These are phyloP conservation scores for Coelastrella sp. DNA, from an alignment of 139 green algal genomes.

Conservation along the genomic window DNA sequence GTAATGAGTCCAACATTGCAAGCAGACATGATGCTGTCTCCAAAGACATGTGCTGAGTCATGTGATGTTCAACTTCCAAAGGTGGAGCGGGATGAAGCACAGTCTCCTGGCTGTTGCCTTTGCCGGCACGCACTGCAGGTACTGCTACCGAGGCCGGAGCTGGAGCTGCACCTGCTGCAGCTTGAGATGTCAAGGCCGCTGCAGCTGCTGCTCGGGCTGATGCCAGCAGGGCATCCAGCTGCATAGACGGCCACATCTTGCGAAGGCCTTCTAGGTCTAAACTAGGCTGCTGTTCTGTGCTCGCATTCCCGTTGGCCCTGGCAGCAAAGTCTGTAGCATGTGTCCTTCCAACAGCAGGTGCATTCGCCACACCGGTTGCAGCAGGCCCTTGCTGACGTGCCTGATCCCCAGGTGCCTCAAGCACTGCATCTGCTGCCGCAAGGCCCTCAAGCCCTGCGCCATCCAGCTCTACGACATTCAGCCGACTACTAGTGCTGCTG, in stretches of 20 bases:
- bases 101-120: neutral
- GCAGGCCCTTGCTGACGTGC: too few relatives aligned
- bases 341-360: too few relatives aligned
- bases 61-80: neutral
- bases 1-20: neutral
- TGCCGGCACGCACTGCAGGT: neutral
- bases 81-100: neutral
- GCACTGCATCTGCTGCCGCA: too few relatives aligned
- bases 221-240: neutral
- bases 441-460: too few relatives aligned
- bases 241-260: conserved; percentile 3
- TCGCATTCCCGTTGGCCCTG: neutral
- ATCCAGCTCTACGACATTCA: too few relatives aligned
- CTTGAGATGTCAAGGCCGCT: neutral
- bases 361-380: too few relatives aligned
- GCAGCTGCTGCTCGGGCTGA: neutral
- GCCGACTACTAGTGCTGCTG: too few relatives aligned
- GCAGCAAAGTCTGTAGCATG: neutral
- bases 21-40: neutral
- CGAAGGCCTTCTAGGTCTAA: neutral
- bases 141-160: neutral
- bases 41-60: neutral
- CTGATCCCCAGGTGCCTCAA: too few relatives aligned
- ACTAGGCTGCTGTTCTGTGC: neutral
- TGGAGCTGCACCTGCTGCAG: neutral